These are phyloP conservation scores for Fragosphaeria purpurea DNA, from an alignment of 2,329 filamentous ascomycete species.

Conservation along the genomic window DNA sequence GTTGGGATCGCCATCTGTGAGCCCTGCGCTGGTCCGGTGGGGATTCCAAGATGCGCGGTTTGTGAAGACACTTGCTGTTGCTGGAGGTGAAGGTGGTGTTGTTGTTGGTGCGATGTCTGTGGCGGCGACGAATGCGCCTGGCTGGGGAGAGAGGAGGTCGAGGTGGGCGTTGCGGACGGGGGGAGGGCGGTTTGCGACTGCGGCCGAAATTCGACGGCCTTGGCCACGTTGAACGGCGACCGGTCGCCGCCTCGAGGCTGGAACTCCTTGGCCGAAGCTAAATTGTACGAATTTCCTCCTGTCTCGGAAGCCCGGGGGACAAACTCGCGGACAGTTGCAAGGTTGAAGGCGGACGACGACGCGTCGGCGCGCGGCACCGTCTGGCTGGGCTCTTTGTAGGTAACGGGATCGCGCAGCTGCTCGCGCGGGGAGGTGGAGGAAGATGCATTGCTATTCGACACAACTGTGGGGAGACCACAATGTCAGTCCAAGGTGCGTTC, in stretches of 20 bases:
- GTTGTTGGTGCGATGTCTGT: background rate
- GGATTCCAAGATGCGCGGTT: background rate
- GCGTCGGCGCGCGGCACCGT: slow-evolving; percentile 7
- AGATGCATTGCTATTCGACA: slow-evolving; percentile 10
- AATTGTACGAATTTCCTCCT: background rate
- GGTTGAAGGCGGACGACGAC: slow-evolving; percentile 35
- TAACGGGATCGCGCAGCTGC: background rate
- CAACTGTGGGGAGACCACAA: background rate
- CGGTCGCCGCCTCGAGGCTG: slow-evolving; percentile 10
- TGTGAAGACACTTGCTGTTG: slow-evolving; percentile 1
- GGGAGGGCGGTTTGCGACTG: slow-evolving; percentile 7
- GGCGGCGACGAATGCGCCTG: slow-evolving; percentile 7
- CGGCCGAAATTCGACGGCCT: slow-evolving; percentile 13
- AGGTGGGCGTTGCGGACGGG: slow-evolving; percentile 5
- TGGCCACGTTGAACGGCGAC: slow-evolving; percentile 14
- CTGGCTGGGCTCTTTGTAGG: slow-evolving; percentile 4
- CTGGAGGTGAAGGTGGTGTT: background rate
- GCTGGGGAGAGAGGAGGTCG: slow-evolving; percentile 3
- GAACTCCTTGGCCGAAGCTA: slow-evolving; percentile 9
- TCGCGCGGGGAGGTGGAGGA: slow-evolving; percentile 11
- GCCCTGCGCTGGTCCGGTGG: slow-evolving; percentile 8
- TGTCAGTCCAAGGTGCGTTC: background rate
- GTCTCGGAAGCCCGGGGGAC: slow-evolving; percentile 7
- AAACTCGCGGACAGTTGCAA: slow-evolving; percentile 41
- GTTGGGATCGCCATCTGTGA: slow-evolving; percentile 9